These are phyloP conservation scores for Ganoderma multipileum DNA, from an alignment of 1,284 basidiomycete species.

Conservation along the genomic window DNA sequence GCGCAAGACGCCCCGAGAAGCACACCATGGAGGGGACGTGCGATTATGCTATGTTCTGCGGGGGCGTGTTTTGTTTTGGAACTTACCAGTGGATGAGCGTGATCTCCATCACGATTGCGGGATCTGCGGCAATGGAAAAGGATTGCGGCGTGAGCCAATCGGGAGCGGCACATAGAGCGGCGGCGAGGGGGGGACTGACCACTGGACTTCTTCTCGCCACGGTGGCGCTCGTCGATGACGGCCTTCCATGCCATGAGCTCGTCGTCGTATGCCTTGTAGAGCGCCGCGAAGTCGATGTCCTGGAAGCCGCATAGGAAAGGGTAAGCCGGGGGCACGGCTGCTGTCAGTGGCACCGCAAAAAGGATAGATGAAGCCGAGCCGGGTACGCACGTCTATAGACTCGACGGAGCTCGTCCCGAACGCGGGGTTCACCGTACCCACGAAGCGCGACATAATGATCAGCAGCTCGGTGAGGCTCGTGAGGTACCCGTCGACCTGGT, in stretches of 20 bases:
- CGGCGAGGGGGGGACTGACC: slow-evolving; percentile 12
- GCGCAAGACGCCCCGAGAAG: not conserved
- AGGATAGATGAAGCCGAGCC: slow-evolving; percentile 16
- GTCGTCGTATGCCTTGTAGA: slow-evolving; percentile 36
- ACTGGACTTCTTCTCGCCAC: slow-evolving; percentile 30
- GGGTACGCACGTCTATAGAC: slow-evolving; percentile 25
- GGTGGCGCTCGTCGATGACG: slow-evolving; percentile 29
- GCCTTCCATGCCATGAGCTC: slow-evolving; percentile 37
- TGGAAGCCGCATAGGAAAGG: slow-evolving; percentile 13
- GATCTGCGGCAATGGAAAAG: slow-evolving; percentile 22
- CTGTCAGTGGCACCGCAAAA: slow-evolving; percentile 19
- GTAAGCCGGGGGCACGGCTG: slow-evolving; percentile 1
- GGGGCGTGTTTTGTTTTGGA: not conserved
- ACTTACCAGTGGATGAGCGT: slow-evolving; percentile 40
- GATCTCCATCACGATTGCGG: slow-evolving; percentile 35
- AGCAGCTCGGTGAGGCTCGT: slow-evolving; percentile 41
- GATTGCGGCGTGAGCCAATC: not conserved
- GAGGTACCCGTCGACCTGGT: slow-evolving; percentile 38
- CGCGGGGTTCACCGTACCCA: slow-evolving; percentile 30
- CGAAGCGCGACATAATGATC: slow-evolving; percentile 42
- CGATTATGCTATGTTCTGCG: not conserved
- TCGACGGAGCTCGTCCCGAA: slow-evolving; percentile 30
- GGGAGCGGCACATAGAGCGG: not conserved
- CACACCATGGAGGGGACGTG: not conserved
- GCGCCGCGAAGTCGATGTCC: slow-evolving; percentile 34